A percentile compares a stretch with the other conserved stretches of the same genome.
Conservation (phyloP, 2,329 filamentous ascomycete species). For the Pyricularia sp. region DNA sequence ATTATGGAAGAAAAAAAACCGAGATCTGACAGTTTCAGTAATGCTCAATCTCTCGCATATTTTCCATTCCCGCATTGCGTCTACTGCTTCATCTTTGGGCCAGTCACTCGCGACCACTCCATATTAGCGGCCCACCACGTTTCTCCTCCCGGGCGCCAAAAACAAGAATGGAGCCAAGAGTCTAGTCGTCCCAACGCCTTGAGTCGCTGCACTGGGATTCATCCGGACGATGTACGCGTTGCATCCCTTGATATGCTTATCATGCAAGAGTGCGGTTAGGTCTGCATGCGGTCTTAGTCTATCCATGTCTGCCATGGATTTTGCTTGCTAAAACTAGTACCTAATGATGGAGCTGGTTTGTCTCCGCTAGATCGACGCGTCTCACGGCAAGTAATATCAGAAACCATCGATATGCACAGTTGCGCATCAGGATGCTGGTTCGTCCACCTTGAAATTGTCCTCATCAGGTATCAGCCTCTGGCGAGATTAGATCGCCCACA, state of each 20-base stretch:
- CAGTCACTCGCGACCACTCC: background rate
- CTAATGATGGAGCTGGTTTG: background rate
- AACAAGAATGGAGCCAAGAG: background rate
- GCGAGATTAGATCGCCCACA: background rate
- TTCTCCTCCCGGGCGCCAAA: background rate
- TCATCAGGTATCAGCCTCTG: background rate
- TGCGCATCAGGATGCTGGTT: background rate
- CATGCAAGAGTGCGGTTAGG: background rate
- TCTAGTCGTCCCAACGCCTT: background rate
- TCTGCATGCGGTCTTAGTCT: background rate
- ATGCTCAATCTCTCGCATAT: background rate
- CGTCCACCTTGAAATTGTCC: background rate
- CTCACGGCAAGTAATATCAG: background rate
- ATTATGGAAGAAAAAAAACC: background rate
- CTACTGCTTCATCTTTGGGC: background rate
- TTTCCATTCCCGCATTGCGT: background rate
- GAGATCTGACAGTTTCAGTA: background rate
- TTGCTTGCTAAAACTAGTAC: too few relatives aligned
- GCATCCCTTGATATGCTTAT: background rate
- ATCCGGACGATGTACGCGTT: background rate
- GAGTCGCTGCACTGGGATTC: background rate
- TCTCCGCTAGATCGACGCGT: background rate
- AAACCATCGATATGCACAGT: background rate
- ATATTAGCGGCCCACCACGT: background rate
- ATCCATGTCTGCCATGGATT: background rate